A percentile compares a stretch with the other conserved stretches of the same genome.
Evolutionary conservation across 176 grass and related monocot genomes (phyloP).

Genomic region (Tuctoria greenei): DNA sequence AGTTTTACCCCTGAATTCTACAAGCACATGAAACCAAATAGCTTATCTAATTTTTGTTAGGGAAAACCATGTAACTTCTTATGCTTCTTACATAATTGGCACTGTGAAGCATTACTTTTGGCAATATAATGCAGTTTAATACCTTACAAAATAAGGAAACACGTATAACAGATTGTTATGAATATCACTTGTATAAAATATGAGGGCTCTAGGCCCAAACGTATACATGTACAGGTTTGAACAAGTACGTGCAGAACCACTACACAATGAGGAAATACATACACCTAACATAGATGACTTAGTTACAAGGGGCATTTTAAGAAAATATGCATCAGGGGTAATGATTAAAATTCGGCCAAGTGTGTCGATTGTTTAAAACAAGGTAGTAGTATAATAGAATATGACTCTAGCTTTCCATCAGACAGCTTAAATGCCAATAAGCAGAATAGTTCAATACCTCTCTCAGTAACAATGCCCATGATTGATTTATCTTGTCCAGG

Average conservation of each 20-base stretch:
- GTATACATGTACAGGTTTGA: neutral
- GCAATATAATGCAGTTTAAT: neutral
- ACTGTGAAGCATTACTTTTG: neutral
- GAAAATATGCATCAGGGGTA: neutral
- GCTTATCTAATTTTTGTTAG: neutral
- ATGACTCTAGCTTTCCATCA: conserved; percentile 5
- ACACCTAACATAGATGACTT: neutral
- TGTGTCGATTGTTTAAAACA: neutral
- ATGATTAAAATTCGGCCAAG: neutral
- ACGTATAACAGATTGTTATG: neutral
- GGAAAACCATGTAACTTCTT: neutral
- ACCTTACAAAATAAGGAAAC: neutral
- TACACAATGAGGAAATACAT: too few relatives aligned
- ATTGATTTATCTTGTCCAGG: conserved; percentile 67
- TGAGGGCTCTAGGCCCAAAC: neutral
- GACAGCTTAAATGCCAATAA: neutral
- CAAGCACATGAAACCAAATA: neutral
- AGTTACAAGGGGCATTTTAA: neutral
- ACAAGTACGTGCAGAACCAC: too few relatives aligned
- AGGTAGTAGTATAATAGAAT: neutral
- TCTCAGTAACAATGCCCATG: conserved; percentile 96
- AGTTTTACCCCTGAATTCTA: neutral
- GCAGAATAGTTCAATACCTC: conserved; percentile 53
- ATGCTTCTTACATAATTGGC: neutral
- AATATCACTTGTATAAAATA: neutral